phyloP scores from a whole-genome alignment of 2,329 filamentous ascomycete genomes.

The Apiospora phragmitis region DNA sequence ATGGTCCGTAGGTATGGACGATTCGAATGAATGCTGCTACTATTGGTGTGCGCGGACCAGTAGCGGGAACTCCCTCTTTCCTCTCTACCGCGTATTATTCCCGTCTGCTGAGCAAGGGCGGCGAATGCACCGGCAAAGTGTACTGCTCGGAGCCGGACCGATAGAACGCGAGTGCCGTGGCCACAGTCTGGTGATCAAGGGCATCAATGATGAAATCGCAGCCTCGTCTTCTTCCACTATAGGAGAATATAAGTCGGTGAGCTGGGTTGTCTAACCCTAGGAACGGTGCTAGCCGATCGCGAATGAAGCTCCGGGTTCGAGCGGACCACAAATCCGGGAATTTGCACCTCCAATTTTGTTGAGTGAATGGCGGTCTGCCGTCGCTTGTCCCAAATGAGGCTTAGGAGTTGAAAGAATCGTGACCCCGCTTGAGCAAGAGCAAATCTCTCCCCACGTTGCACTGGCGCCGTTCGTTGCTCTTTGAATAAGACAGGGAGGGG shows the following conservation, averaged over 20 bases:
- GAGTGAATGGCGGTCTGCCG: constrained; percentile 12
- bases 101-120: not conserved
- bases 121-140: not conserved
- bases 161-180: not conserved
- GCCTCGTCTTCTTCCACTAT: not conserved
- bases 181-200: not conserved
- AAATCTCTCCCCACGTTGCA: constrained; percentile 4
- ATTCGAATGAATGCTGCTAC: not conserved
- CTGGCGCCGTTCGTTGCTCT: not conserved
- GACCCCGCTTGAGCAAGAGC: not conserved
- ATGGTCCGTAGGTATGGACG: not conserved
- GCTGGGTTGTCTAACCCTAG: not conserved
- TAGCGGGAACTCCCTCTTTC: not conserved
- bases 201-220: not conserved
- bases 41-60: not conserved
- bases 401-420: not conserved
- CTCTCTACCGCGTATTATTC: not conserved
- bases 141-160: constrained; percentile 1
- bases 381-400: constrained; percentile 3
- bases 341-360: constrained; percentile 8
- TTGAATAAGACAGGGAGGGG: not conserved
- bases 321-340: not conserved
- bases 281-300: not conserved
- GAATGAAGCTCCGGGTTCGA: not conserved
- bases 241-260: not conserved